Evolutionary conservation across 176 grass and related monocot species (phyloP).

Genomic region (Oryza meyeriana): DNA sequence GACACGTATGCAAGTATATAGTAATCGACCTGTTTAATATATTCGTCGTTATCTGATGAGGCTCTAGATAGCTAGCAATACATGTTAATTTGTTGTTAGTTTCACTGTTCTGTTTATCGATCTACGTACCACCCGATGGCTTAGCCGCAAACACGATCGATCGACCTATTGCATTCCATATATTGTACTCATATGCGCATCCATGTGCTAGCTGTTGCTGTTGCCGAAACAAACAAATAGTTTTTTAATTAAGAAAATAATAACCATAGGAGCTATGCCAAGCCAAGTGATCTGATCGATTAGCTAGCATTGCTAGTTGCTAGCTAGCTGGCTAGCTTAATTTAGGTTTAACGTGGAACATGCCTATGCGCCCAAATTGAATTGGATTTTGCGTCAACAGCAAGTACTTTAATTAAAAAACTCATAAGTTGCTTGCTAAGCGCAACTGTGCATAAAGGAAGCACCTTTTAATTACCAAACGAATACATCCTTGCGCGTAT

Average conservation of each 20-base stretch:
- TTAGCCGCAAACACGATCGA: not conserved
- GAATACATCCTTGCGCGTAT: not conserved
- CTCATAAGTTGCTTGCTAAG: not conserved
- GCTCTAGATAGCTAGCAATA: no score
- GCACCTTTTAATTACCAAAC: no score
- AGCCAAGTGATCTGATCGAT: not conserved
- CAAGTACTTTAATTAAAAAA: no score
- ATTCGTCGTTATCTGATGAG: no score
- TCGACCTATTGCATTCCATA: not conserved
- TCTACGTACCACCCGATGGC: not conserved
- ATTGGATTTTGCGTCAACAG: no score
- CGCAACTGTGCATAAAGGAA: no score
- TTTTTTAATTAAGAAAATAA: not conserved
- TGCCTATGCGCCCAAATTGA: no score
- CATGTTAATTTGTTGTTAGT: not conserved
- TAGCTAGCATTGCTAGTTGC: not conserved
- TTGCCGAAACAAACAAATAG: not conserved
- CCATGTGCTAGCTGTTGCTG: not conserved
- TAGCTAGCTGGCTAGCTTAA: not conserved
- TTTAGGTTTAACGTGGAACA: not conserved
- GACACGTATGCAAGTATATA: no score
- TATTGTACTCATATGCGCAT: not conserved
- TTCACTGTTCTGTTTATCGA: not conserved
- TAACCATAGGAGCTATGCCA: not conserved
- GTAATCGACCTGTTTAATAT: no score